Conservation (phyloP, 352 stramenopile genomes). For the Blastocystis sp. region DNA sequence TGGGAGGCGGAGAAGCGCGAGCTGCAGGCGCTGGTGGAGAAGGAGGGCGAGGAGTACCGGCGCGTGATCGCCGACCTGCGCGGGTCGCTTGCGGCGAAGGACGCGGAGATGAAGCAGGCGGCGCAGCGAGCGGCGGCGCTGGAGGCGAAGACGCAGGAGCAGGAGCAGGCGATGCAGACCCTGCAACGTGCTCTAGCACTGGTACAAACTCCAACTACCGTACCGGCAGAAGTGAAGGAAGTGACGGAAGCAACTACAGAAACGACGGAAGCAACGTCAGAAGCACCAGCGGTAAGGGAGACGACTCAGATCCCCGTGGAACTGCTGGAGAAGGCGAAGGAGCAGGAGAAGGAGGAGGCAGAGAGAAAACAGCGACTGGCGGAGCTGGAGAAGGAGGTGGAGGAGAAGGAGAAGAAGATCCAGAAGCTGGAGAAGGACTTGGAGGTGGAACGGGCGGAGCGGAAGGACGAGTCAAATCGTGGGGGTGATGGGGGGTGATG, state of each 20-base stretch:
- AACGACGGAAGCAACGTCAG: too few species aligned
- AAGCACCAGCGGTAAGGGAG: not conserved
- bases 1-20: not conserved
- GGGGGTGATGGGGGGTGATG: not conserved
- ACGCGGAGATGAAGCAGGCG: not conserved
- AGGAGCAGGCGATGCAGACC: not conserved
- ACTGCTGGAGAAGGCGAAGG: not conserved
- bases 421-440: not conserved
- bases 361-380: not conserved
- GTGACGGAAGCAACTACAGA: too few species aligned
- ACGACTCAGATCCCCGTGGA: not conserved
- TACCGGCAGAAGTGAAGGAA: too few species aligned
- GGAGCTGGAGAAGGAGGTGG: not conserved
- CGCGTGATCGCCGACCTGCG: not conserved
- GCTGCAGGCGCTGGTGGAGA: not conserved
- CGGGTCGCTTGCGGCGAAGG: not conserved
- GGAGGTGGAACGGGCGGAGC: not conserved
- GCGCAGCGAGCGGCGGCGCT: not conserved
- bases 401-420: slow-evolving; percentile 11
- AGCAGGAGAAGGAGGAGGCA: slow-evolving; percentile 2
- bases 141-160: not conserved
- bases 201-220: not conserved
- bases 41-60: not conserved
- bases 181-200: not conserved
- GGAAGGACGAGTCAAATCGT: slow-evolving; percentile 22